These are phyloP conservation scores for Erodium trifolium DNA, from an alignment of 441 rosid genomes.

Conservation along the genomic window DNA sequence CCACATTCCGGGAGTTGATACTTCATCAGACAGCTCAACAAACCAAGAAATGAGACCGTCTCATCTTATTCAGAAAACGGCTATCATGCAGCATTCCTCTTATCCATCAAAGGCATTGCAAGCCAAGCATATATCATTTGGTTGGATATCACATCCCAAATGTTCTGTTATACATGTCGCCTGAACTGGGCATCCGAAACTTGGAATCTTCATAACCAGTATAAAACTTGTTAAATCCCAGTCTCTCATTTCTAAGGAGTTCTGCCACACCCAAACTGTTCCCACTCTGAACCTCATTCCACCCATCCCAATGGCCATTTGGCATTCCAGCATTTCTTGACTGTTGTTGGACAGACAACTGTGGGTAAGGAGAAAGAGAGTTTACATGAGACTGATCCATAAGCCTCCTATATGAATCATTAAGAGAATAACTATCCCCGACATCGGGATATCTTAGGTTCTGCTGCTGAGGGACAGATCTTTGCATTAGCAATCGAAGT, in stretches of 20 bases:
- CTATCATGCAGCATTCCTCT: conserved; percentile 5
- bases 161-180: conserved; percentile 63
- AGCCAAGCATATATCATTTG: conserved; percentile 20
- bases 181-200: conserved; percentile 59
- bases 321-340: conserved; percentile 51
- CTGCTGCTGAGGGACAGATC: conserved; percentile 49
- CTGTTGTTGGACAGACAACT: conserved; percentile 43
- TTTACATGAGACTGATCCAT: conserved; percentile 56
- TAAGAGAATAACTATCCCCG: conserved; percentile 42
- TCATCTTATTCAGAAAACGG: conserved; percentile 11
- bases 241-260: conserved; percentile 64
- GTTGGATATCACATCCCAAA: conserved; percentile 55
- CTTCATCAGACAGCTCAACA: conserved; percentile 31
- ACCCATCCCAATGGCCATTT: conserved; percentile 77
- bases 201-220: conserved; percentile 69
- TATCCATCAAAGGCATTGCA: conserved; percentile 23
- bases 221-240: conserved; percentile 51
- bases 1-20: conserved; percentile 27
- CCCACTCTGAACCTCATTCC: conserved; percentile 64
- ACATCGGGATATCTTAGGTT: conserved; percentile 46
- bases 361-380: conserved; percentile 37
- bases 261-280: conserved; percentile 52
- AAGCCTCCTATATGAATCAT: conserved; percentile 62
- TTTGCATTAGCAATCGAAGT: conserved; percentile 59
- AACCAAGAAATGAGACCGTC: conserved; percentile 25